These are phyloP conservation scores for Collybia nuda DNA, from an alignment of 768 basidiomycete species.

Conservation along the genomic window DNA sequence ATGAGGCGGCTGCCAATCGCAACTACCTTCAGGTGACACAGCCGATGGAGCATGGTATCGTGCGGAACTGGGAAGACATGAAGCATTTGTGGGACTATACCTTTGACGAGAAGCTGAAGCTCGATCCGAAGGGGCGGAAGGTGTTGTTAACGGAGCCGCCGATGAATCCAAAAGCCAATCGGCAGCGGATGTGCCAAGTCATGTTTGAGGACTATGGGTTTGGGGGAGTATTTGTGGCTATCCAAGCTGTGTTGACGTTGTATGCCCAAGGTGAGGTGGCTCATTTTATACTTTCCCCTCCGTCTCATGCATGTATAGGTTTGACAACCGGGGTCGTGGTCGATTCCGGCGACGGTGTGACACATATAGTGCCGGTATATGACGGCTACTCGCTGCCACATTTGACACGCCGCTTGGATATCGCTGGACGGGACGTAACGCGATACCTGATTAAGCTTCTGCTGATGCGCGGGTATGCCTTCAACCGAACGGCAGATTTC, in stretches of 20 bases:
- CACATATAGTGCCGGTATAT: slow-evolving; percentile 98
- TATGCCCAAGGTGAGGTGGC: slow-evolving; percentile 89
- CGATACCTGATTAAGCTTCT: slow-evolving; percentile 99
- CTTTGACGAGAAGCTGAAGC: slow-evolving; percentile 90
- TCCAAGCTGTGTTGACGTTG: slow-evolving; percentile 96
- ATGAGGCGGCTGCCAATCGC: slow-evolving; percentile 92
- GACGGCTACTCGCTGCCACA: slow-evolving; percentile 96
- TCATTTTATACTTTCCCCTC: background rate
- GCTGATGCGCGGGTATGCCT: slow-evolving; percentile 99
- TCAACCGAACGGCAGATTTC: slow-evolving; percentile 99
- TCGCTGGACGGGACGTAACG: slow-evolving; percentile 97
- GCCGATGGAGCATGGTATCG: slow-evolving; percentile 99
- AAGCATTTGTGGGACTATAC: slow-evolving; percentile 98
- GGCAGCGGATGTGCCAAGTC: slow-evolving; percentile 93
- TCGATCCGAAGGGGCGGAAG: slow-evolving; percentile 86
- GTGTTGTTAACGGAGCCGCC: slow-evolving; percentile 96
- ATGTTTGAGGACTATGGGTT: slow-evolving; percentile 99
- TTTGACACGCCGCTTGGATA: slow-evolving; percentile 90
- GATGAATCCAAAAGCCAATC: slow-evolving; percentile 95
- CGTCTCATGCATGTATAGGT: slow-evolving; percentile 48
- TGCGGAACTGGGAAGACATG: slow-evolving; percentile 99
- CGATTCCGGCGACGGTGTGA: slow-evolving; percentile 99
- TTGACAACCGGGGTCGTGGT: slow-evolving; percentile 98
- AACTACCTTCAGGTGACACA: slow-evolving; percentile 97
- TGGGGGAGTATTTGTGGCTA: slow-evolving; percentile 93